phyloP scores from a whole-genome alignment of 1,284 basidiomycete genomes.

The Stereum hirsutum region DNA sequence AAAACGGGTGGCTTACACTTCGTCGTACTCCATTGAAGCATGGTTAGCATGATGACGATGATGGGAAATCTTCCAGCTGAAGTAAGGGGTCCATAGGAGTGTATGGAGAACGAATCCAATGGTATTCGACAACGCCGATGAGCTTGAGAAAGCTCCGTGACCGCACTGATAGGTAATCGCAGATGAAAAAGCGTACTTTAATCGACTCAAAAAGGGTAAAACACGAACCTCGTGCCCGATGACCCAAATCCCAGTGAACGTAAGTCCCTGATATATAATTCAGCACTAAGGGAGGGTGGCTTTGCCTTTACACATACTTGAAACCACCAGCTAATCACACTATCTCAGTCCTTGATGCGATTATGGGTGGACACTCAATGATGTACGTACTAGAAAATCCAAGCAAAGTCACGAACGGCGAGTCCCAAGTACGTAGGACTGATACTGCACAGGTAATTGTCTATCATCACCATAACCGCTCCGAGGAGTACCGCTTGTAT shows the following conservation, averaged over 20 bases:
- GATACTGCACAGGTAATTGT: no score
- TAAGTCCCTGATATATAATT: slow-evolving; percentile 26
- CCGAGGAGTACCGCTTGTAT: no score
- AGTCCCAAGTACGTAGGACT: no score
- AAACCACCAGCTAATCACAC: slow-evolving; percentile 48
- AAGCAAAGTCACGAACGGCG: not conserved
- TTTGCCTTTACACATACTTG: no score
- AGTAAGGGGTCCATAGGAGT: slow-evolving; percentile 28
- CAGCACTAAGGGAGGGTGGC: not conserved
- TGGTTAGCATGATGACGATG: slow-evolving; percentile 28
- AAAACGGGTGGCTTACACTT: no score
- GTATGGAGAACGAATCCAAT: slow-evolving; percentile 23
- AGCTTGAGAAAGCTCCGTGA: slow-evolving; percentile 20
- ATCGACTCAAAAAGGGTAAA: not conserved
- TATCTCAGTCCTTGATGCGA: no score
- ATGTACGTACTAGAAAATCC: not conserved
- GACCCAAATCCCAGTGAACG: slow-evolving; percentile 55
- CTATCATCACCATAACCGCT: no score
- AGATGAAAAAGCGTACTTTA: not conserved
- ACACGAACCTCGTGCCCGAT: slow-evolving; percentile 44
- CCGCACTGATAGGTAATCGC: slow-evolving; percentile 16
- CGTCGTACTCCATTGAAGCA: slow-evolving; percentile 42
- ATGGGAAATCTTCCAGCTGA: slow-evolving; percentile 30
- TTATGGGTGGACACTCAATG: no score
- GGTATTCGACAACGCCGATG: slow-evolving; percentile 15